A percentile compares a stretch with the other conserved stretches of the same genome.
phyloP scores from a whole-genome alignment of 306 rosid genomes.

The Inga laurina region DNA sequence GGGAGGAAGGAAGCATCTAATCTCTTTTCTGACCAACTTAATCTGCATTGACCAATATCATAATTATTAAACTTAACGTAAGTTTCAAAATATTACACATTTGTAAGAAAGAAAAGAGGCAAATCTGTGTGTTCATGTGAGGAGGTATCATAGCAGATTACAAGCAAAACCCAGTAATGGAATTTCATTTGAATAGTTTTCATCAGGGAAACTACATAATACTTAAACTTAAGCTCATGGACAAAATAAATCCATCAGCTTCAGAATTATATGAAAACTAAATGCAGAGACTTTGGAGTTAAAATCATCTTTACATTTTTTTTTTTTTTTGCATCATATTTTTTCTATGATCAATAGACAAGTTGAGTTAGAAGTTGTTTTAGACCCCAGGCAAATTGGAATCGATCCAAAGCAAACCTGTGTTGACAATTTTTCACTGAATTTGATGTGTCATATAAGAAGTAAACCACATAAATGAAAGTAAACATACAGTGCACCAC shows the following conservation, averaged over 20 bases:
- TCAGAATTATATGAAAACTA: not conserved
- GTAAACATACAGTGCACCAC: constrained; percentile 75
- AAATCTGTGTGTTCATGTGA: not conserved
- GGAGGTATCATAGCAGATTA: too few species aligned
- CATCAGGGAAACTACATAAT: not conserved
- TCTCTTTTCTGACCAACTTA: constrained; percentile 56
- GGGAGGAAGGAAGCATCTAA: constrained; percentile 47
- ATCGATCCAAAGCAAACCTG: not conserved
- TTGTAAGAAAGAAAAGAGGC: not conserved
- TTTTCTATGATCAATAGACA: not conserved
- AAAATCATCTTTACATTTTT: not conserved
- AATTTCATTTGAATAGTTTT: not conserved
- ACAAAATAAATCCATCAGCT: not conserved
- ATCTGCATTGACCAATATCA: constrained; percentile 35
- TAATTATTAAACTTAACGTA: not conserved
- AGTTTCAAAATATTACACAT: not conserved
- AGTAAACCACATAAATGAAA: not conserved
- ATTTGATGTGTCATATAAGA: constrained; percentile 23
- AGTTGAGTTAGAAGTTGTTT: not conserved
- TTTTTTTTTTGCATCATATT: not conserved
- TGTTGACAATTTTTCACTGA: constrained; percentile 53
- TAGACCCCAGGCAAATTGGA: not conserved
- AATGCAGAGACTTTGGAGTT: not conserved
- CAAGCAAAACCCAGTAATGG: not conserved
- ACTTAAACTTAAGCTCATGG: not conserved